Base-by-base conservation (phyloP, 495 filamentous ascomycete genomes). In the Lichina pygmaea region DNA sequence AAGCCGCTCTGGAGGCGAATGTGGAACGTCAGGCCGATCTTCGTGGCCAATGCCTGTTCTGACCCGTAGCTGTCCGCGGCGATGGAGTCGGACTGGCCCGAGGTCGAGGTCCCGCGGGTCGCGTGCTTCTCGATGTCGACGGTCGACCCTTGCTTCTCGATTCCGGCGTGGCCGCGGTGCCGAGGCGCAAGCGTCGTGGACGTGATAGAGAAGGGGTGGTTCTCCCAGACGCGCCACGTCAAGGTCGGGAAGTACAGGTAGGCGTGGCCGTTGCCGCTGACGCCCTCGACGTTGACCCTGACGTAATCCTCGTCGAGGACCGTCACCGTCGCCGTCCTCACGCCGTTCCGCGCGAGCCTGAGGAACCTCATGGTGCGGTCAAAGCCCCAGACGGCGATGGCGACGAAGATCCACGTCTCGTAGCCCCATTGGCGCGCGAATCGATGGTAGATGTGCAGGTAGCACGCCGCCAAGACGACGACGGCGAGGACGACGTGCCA, bases 191-290 rank as follows among this genome's bases (percentile, higher is more conserved):
- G 55, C 17, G 62, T 58, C 53, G 73, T 73, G 84, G 85, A 94
- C 46, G 78, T 83, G 44, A 97, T 68, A 30, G 85, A 89, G 61
- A 97, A 94, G 3, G 86, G 86, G 57, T 97, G 86, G 40, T 71
- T 81, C 49, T 81, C 82, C 80, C 81, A 92, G 0, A 55, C 52
- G 8, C 60, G 56, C 51, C 69, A 67, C 9, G 72, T 59, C 17
- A 72, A 70, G 49, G 93, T 79, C 55, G 84, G 86, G 37, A 97
- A 63, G 56, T 92, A 97, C 47, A 71, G 41, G 34, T 57, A 15
- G 50, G 66, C 72, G 61, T 94, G 85, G 50, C 81, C 80, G 46
- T 89, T 89, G 2, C 89, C 86, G 11, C 78, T 74, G 43, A 92
- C 83, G 49, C 81, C 81, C 54, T 89, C 74, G 45, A 92, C 63